These are phyloP conservation scores for Paramarasmius palmivorus DNA, from an alignment of 1,284 basidiomycete genomes.

Conservation along the genomic window DNA sequence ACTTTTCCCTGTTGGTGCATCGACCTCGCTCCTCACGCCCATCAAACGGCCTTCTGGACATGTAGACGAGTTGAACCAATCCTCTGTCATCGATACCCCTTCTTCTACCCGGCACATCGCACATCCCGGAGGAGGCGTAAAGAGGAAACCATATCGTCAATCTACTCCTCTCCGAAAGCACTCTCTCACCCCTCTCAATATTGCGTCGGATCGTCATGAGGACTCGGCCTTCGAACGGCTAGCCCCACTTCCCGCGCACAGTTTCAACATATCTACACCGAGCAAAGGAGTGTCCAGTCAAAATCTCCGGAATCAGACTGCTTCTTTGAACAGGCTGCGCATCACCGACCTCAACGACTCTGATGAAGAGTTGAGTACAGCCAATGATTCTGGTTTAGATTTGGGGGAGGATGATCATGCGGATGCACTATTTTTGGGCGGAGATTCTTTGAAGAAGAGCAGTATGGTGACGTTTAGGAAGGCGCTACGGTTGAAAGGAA, in stretches of 20 bases:
- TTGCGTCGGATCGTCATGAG: slow-evolving; percentile 35
- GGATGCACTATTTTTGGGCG: slow-evolving; percentile 33
- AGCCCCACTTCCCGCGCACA: slow-evolving; percentile 61
- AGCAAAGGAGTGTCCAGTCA: slow-evolving; percentile 31
- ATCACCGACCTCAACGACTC: slow-evolving; percentile 55
- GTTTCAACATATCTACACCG: slow-evolving; percentile 53
- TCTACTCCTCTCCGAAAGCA: slow-evolving; percentile 48
- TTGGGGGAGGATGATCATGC: slow-evolving; percentile 35
- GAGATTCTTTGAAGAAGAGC: slow-evolving; percentile 23
- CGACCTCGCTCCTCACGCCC: slow-evolving; percentile 54
- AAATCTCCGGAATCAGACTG: slow-evolving; percentile 63
- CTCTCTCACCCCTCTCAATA: slow-evolving; percentile 47
- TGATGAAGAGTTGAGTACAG: slow-evolving; percentile 41
- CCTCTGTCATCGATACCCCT: slow-evolving; percentile 4
- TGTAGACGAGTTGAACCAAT: slow-evolving; percentile 10
- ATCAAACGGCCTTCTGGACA: slow-evolving; percentile 45
- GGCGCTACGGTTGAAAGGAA: slow-evolving; percentile 33
- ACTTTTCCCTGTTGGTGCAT: slow-evolving; percentile 41
- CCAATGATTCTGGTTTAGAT: slow-evolving; percentile 52
- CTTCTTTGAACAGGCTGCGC: slow-evolving; percentile 64
- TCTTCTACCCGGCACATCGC: slow-evolving; percentile 7
- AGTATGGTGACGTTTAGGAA: slow-evolving; percentile 27
- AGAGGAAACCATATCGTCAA: slow-evolving; percentile 52
- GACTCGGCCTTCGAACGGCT: slow-evolving; percentile 56
- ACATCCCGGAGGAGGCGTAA: slow-evolving; percentile 49